Evolutionary conservation across 805 yeast species (phyloP).

Genomic region (Candida gorgasii): DNA sequence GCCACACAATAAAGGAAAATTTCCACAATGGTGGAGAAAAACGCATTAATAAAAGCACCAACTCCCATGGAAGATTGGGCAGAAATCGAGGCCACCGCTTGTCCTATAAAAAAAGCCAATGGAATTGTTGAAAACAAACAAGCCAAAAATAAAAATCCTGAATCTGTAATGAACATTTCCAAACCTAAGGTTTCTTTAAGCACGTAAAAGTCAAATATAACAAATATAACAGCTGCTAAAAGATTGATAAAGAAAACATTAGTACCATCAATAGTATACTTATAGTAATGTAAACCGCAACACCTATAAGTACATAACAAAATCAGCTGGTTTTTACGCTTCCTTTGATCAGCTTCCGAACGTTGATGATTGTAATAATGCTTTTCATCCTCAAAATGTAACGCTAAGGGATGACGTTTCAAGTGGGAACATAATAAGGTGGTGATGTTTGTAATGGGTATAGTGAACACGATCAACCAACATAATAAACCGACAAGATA

Average conservation of each 20-base stretch:
- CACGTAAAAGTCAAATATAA: constrained; percentile 74
- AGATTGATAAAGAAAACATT: constrained; percentile 89
- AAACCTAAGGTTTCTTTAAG: constrained; percentile 46
- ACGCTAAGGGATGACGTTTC: constrained; percentile 86
- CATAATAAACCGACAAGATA: constrained; percentile 55
- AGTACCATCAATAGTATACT: constrained; percentile 95
- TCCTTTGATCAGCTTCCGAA: constrained; percentile 20
- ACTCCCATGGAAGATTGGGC: constrained; percentile 99
- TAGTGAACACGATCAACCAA: constrained; percentile 85
- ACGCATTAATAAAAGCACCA: constrained; percentile 97
- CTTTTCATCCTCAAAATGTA: constrained; percentile 67
- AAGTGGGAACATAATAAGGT: constrained; percentile 70
- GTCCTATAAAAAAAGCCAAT: constrained; percentile 94
- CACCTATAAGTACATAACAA: constrained; percentile 90
- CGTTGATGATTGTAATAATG: constrained; percentile 38
- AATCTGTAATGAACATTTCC: constrained; percentile 53
- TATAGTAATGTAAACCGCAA: constrained; percentile 89
- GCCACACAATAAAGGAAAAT: constrained; percentile 92
- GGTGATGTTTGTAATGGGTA: constrained; percentile 88
- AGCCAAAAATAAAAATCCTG: constrained; percentile 66
- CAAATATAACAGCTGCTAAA: constrained; percentile 75
- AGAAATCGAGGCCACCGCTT: constrained; percentile 98
- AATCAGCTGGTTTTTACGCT: constrained; percentile 56
- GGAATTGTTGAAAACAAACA: constrained; percentile 88
- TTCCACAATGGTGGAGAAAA: constrained; percentile 94